phyloP scores from a whole-genome alignment of 1,284 basidiomycete species.

The Macrocystidia cucumis region DNA sequence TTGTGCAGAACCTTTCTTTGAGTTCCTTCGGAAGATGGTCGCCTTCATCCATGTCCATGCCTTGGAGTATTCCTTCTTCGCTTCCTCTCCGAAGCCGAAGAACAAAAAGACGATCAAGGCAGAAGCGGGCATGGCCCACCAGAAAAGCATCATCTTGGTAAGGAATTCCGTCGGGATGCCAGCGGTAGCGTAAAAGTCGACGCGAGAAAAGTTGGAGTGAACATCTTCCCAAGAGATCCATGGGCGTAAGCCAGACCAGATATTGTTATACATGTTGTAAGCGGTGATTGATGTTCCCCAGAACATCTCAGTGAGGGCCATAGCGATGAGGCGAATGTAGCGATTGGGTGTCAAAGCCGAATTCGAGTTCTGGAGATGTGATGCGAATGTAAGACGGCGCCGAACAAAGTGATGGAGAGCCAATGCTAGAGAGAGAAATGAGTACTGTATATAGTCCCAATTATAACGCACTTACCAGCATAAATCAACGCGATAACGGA shows the following conservation, averaged over 20 bases:
- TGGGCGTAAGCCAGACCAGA: conserved; percentile 17
- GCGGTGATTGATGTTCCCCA: conserved; percentile 25
- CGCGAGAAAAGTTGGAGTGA: conserved; percentile 27
- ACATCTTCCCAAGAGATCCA: conserved; percentile 29
- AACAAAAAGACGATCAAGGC: conserved; percentile 31
- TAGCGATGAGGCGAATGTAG: conserved; percentile 47
- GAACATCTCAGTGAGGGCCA: conserved; percentile 37
- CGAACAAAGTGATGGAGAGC: conserved; percentile 20
- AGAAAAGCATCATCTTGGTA: conserved; percentile 16
- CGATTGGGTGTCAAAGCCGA: conserved; percentile 31
- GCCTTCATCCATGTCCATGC: conserved; percentile 11
- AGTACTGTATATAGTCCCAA: background rate
- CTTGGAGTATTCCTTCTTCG: conserved; percentile 24
- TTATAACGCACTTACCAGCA: conserved; percentile 12
- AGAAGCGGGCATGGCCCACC: conserved; percentile 29
- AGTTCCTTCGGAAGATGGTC: conserved; percentile 7
- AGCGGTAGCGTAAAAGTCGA: conserved; percentile 20
- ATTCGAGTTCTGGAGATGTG: conserved; percentile 20
- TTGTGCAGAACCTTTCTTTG: background rate
- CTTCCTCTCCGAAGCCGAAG: conserved; percentile 34
- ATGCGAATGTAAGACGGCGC: conserved; percentile 19
- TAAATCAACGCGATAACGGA: conserved; percentile 13
- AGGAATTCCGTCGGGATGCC: conserved; percentile 15
- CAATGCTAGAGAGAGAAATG: conserved; percentile 7
- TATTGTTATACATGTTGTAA: conserved; percentile 22